These are phyloP conservation scores for Crassisporium funariophilum DNA, from an alignment of 768 basidiomycete genomes.

Conservation along the genomic window DNA sequence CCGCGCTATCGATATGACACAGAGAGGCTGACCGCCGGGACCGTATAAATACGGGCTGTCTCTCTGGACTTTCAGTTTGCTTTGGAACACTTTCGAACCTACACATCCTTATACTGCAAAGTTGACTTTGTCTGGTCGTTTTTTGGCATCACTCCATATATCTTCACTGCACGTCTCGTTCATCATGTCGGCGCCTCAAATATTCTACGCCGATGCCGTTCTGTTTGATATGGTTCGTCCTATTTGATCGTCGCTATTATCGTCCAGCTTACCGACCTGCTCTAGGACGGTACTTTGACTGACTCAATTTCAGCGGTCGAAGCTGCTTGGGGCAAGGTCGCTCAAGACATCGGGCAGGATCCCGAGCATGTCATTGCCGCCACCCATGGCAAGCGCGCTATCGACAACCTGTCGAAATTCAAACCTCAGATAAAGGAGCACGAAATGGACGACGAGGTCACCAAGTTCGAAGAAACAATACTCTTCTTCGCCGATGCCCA, in stretches of 20 bases:
- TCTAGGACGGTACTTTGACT: conserved; percentile 69
- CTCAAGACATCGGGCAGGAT: conserved; percentile 67
- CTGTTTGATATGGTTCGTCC: conserved; percentile 66
- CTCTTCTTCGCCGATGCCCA: conserved; percentile 69
- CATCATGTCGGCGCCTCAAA: conserved; percentile 8
- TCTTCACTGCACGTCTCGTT: too few relatives aligned
- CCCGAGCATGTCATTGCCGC: conserved; percentile 68
- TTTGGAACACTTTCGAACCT: too few relatives aligned
- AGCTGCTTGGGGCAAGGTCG: conserved; percentile 76
- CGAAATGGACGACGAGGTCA: conserved; percentile 60
- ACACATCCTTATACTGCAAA: too few relatives aligned
- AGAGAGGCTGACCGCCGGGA: too few relatives aligned
- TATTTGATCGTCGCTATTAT: not conserved
- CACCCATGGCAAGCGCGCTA: conserved; percentile 78
- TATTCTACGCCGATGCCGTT: conserved; percentile 58
- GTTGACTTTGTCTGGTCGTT: too few relatives aligned
- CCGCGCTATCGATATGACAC: too few relatives aligned
- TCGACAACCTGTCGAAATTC: conserved; percentile 70
- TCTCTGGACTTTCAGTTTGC: too few relatives aligned
- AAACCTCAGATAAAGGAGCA: conserved; percentile 55
- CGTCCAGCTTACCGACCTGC: conserved; percentile 22
- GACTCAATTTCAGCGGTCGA: conserved; percentile 76
- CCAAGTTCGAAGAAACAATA: conserved; percentile 65
- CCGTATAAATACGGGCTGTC: too few relatives aligned
- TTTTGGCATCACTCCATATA: too few relatives aligned